A percentile compares a stretch with the other conserved stretches of the same genome.
Evolutionary conservation across 371 early-diverging fungal species (phyloP).

Genomic region (Haplosporangium sp.): DNA sequence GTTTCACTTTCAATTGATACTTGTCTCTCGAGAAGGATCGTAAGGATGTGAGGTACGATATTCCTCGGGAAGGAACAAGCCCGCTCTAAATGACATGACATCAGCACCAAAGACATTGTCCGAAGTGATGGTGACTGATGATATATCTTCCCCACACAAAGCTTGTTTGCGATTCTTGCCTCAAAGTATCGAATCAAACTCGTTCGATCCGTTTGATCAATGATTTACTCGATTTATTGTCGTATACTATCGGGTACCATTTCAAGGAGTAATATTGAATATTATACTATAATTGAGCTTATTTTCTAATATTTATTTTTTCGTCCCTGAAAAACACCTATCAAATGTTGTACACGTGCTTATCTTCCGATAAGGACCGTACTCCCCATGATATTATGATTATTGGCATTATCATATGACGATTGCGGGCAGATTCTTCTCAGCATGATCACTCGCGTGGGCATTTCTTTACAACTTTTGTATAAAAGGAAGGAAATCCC

Average conservation of each 20-base stretch:
- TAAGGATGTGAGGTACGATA: too few relatives aligned
- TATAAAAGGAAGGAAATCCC: neutral
- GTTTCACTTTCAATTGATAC: too few relatives aligned
- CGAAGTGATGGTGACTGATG: conserved; percentile 2
- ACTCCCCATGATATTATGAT: too few relatives aligned
- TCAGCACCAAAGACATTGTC: neutral
- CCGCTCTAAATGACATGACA: neutral
- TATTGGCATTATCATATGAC: conserved; percentile 1
- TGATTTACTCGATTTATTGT: neutral
- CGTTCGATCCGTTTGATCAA: conserved; percentile 1
- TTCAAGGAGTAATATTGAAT: too few relatives aligned
- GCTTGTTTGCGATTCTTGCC: conserved; percentile 1
- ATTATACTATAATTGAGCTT: neutral
- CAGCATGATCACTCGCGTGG: conserved; percentile 1
- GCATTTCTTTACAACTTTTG: too few relatives aligned
- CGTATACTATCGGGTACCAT: neutral
- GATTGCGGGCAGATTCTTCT: conserved; percentile 1
- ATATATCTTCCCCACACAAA: neutral
- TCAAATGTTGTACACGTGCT: conserved; percentile 28
- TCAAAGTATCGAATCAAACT: neutral
- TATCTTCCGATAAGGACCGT: conserved; percentile 29
- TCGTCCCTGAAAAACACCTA: conserved; percentile 33
- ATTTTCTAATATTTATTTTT: neutral
- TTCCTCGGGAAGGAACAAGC: neutral
- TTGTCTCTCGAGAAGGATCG: too few relatives aligned